A percentile compares a stretch with the other conserved stretches of the same genome.
phyloP scores from a whole-genome alignment of 208 protist species.

The Leishmania martiniquensis region DNA sequence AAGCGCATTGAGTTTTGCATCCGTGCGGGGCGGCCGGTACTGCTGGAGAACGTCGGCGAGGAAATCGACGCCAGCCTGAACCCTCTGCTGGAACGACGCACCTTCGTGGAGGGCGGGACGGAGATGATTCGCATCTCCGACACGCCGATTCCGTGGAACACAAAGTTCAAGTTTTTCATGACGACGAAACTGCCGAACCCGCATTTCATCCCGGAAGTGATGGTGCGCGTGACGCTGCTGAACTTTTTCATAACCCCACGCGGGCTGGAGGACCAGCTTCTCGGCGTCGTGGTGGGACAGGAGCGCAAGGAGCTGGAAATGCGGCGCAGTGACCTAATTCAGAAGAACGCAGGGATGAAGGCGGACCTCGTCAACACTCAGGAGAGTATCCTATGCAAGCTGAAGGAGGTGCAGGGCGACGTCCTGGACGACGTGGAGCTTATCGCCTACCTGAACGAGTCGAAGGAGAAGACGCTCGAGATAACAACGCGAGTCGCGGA shows the following conservation, averaged over 20 bases:
- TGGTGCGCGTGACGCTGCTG: slow-evolving; percentile 98
- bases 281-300: slow-evolving; percentile 97
- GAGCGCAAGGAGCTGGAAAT: slow-evolving; percentile 97
- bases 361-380: slow-evolving; percentile 96
- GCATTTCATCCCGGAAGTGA: slow-evolving; percentile 97
- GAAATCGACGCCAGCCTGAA: slow-evolving; percentile 96
- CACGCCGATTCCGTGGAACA: slow-evolving; percentile 95
- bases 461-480: slow-evolving; percentile 95
- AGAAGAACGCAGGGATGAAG: slow-evolving; percentile 97
- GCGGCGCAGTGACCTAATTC: slow-evolving; percentile 94
- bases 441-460: slow-evolving; percentile 96
- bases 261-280: slow-evolving; percentile 98
- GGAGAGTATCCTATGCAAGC: slow-evolving; percentile 96
- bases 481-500: slow-evolving; percentile 95
- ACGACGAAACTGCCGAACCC: slow-evolving; percentile 98
- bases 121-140: slow-evolving; percentile 98
- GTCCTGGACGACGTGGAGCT: slow-evolving; percentile 98
- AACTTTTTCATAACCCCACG: slow-evolving; percentile 99
- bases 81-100: slow-evolving; percentile 95
- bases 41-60: slow-evolving; percentile 97
- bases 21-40: slow-evolving; percentile 92
- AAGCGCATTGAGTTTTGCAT: slow-evolving; percentile 97
- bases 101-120: slow-evolving; percentile 93
- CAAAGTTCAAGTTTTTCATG: slow-evolving; percentile 98
- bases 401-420: slow-evolving; percentile 95